phyloP scores from a whole-genome alignment of 331 rosid species.

The Prunus yedoensis region DNA sequence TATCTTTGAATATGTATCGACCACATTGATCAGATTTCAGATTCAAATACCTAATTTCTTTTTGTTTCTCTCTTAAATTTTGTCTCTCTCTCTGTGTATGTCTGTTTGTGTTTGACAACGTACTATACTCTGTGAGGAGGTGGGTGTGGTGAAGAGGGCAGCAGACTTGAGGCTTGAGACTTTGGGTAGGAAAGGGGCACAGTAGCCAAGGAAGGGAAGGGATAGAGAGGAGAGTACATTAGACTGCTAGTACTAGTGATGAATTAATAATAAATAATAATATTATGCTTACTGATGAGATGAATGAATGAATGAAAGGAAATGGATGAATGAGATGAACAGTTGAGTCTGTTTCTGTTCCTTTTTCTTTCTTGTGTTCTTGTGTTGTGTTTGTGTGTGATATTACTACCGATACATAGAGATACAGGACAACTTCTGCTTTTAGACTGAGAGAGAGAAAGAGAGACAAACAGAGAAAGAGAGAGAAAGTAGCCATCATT shows the following conservation, averaged over 20 bases:
- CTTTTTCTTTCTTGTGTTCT: slow-evolving; percentile 4
- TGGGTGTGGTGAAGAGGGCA: slow-evolving; percentile 28
- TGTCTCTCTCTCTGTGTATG: neutral
- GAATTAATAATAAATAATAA: neutral
- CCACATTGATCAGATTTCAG: neutral
- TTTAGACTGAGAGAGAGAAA: slow-evolving; percentile 43
- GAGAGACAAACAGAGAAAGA: slow-evolving; percentile 7
- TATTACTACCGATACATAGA: neutral
- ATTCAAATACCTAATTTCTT: slow-evolving; percentile 2
- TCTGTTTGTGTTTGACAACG: neutral
- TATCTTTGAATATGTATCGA: neutral
- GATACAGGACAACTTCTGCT: slow-evolving; percentile 78
- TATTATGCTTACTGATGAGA: too few species aligned
- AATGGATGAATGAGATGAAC: slow-evolving; percentile 29
- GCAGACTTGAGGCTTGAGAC: slow-evolving; percentile 27
- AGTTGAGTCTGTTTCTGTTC: slow-evolving; percentile 23
- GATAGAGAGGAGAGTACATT: too few species aligned
- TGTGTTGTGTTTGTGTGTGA: neutral
- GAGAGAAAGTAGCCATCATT: slow-evolving; percentile 78
- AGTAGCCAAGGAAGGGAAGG: slow-evolving; percentile 35
- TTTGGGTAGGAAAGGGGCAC: slow-evolving; percentile 62
- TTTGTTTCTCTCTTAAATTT: neutral
- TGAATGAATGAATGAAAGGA: neutral
- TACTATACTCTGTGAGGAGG: neutral
- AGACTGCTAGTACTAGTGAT: neutral